Evolutionary conservation across 345 rosid genomes (phyloP).

Genomic region (Eucalyptus sp.): DNA sequence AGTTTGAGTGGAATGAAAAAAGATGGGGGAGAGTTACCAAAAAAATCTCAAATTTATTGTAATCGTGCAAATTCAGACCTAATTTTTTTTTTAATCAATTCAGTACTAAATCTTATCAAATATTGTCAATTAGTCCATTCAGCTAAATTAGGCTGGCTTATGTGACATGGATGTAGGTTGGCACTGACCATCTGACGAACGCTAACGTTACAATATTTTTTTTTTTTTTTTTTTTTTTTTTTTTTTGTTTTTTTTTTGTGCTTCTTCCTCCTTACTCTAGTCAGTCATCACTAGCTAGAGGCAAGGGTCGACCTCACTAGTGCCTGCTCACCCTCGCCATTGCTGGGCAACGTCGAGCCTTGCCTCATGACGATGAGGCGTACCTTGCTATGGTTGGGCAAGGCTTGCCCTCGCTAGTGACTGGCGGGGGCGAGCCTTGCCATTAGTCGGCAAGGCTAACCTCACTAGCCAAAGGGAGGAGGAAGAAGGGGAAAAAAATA

Average conservation of each 20-base stretch:
- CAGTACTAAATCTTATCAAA: no score
- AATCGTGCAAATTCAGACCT: fast-evolving
- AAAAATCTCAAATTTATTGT: fast-evolving
- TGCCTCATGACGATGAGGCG: fast-evolving
- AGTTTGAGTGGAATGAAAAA: neutral
- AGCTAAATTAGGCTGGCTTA: fast-evolving
- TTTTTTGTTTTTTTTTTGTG: fast-evolving
- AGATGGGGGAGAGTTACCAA: no score
- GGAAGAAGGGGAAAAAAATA: no score
- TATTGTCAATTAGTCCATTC: no score
- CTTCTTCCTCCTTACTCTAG: no score
- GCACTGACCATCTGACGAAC: fast-evolving
- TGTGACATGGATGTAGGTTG: fast-evolving
- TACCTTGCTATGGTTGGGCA: no score
- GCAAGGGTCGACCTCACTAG: no score
- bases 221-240: fast-evolving
- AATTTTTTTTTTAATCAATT: no score
- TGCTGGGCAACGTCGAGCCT: fast-evolving
- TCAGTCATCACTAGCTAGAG: fast-evolving
- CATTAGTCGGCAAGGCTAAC: fast-evolving
- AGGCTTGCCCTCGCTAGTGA: no score
- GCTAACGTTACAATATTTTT: fast-evolving
- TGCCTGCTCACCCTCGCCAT: fast-evolving
- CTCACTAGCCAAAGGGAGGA: fast-evolving
- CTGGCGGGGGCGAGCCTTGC: fast-evolving